A percentile compares a stretch with the other conserved stretches of the same genome.
These are phyloP conservation scores for Ceriops zippeliana DNA, from an alignment of 345 rosid species.

Conservation along the genomic window DNA sequence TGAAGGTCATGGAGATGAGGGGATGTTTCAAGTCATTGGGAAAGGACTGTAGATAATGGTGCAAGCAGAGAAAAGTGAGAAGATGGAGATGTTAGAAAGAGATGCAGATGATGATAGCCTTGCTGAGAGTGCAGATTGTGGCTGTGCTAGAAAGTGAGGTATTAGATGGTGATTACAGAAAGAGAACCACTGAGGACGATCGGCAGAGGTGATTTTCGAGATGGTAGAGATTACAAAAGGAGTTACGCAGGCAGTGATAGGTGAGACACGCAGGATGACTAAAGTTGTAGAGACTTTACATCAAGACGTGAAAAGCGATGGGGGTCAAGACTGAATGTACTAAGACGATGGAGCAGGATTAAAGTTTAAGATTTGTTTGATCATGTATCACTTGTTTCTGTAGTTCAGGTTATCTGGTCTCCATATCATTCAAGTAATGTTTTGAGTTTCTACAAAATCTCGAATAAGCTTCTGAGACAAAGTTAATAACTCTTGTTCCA, in stretches of 20 bases:
- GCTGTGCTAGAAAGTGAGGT: conserved; percentile 14
- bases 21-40: conserved; percentile 18
- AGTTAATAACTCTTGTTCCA: too few relatives aligned
- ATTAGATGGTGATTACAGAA: conserved; percentile 20
- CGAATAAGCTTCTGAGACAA: too few relatives aligned
- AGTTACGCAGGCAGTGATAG: neutral
- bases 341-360: conserved; percentile 6
- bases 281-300: conserved; percentile 12
- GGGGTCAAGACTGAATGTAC: conserved; percentile 20
- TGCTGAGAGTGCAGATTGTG: conserved; percentile 10
- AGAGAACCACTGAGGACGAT: conserved; percentile 25
- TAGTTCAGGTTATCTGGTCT: too few relatives aligned
- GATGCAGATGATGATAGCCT: conserved; percentile 22
- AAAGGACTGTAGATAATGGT: conserved; percentile 25
- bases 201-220: conserved; percentile 8
- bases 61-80: conserved; percentile 13
- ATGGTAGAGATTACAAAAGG: conserved; percentile 22
- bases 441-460: too few relatives aligned
- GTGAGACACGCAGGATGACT: conserved; percentile 19
- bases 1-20: conserved; percentile 15
- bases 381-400: too few relatives aligned
- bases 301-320: conserved; percentile 4
- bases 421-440: too few relatives aligned
- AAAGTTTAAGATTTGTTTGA: too few relatives aligned
- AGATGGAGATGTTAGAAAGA: conserved; percentile 27